Evolutionary conservation across 495 filamentous ascomycete species (phyloP).

Genomic region (Xylaria castorea): DNA sequence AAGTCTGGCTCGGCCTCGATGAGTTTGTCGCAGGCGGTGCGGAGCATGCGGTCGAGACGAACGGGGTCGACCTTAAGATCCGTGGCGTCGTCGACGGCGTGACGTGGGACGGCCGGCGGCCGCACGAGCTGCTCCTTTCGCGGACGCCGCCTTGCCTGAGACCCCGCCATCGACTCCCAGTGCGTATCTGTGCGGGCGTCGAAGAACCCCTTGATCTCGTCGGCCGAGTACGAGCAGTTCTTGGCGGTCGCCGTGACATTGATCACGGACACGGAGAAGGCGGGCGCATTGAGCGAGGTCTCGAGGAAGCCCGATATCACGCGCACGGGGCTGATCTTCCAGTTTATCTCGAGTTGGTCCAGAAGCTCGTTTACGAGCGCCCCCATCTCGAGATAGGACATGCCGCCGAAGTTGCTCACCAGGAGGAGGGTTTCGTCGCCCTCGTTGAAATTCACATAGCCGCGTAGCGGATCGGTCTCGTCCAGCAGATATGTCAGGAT

Average conservation of each 20-base stretch:
- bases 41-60: constrained; percentile 57
- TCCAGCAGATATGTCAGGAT: constrained; percentile 63
- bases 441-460: constrained; percentile 62
- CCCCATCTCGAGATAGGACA: constrained; percentile 66
- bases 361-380: constrained; percentile 61
- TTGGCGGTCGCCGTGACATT: constrained; percentile 60
- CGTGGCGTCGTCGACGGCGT: constrained; percentile 43
- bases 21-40: constrained; percentile 56
- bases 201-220: constrained; percentile 61
- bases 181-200: constrained; percentile 61
- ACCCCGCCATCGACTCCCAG: constrained; percentile 54
- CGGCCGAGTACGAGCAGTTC: constrained; percentile 50
- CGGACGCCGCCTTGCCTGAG: constrained; percentile 42
- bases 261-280: constrained; percentile 65
- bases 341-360: constrained; percentile 51
- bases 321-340: constrained; percentile 57
- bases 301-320: constrained; percentile 62
- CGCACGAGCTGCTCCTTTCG: constrained; percentile 52
- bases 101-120: constrained; percentile 42
- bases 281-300: constrained; percentile 67
- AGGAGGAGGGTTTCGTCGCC: constrained; percentile 63
- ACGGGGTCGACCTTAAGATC: constrained; percentile 52
- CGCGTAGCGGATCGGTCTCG: constrained; percentile 60
- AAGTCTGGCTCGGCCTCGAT: constrained; percentile 63
- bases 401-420: constrained; percentile 68